Evolutionary conservation across 1,139 yeast genomes (phyloP).

Genomic region (Meyerozyma smithsonii): DNA sequence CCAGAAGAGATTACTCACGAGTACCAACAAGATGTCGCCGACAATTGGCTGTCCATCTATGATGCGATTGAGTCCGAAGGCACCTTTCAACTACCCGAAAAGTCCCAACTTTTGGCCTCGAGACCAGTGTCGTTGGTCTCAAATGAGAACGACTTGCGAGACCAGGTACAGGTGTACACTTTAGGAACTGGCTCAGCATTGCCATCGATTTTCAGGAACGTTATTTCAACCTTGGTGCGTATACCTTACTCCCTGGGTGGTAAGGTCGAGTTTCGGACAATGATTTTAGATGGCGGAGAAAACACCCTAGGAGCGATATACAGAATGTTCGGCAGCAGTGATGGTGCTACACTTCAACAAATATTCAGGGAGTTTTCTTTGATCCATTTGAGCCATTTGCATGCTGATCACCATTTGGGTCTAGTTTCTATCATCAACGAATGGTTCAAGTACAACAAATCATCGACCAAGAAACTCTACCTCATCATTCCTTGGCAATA

Average conservation of each 20-base stretch:
- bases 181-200: conserved; percentile 94
- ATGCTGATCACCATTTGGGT: conserved; percentile 97
- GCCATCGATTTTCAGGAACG: conserved; percentile 84
- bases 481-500: conserved; percentile 77
- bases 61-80: conserved; percentile 34
- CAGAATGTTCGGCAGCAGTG: conserved; percentile 51
- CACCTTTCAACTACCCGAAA: conserved; percentile 11
- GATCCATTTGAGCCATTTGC: conserved; percentile 81
- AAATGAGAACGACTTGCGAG: conserved; percentile 24
- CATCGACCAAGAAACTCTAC: conserved; percentile 35
- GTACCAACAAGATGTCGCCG: conserved; percentile 15
- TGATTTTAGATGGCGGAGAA: conserved; percentile 89
- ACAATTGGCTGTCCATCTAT: conserved; percentile 40
- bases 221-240: conserved; percentile 70
- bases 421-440: conserved; percentile 60
- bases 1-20: conserved; percentile 21
- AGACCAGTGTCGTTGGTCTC: conserved; percentile 19
- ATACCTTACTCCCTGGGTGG: conserved; percentile 45
- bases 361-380: conserved; percentile 53
- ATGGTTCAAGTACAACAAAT: conserved; percentile 49
- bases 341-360: conserved; percentile 26
- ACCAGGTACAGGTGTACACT: conserved; percentile 67
- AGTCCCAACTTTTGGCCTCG: conserved; percentile 15
- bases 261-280: conserved; percentile 31
- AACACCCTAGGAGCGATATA: conserved; percentile 73